A percentile compares a stretch with the other conserved stretches of the same genome.
Conservation (phyloP, 495 filamentous ascomycete species). For the Trichocladium antarcticum region DNA sequence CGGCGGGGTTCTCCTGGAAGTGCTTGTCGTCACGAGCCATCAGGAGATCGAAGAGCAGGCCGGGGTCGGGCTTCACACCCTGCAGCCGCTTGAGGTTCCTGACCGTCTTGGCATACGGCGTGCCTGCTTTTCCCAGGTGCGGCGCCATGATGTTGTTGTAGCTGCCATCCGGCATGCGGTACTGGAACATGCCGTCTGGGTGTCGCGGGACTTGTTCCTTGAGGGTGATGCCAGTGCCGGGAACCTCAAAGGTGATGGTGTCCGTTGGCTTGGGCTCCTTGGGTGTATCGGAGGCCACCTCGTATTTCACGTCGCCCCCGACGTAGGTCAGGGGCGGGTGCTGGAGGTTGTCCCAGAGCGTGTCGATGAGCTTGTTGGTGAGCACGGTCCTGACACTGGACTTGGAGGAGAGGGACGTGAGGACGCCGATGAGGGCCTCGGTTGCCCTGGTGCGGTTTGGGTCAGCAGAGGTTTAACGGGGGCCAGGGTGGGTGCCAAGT, state of each 20-base stretch:
- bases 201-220: slow-evolving; percentile 25
- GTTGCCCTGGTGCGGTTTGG: slow-evolving; percentile 15
- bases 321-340: slow-evolving; percentile 56
- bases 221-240: slow-evolving; percentile 27
- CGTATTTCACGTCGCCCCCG: slow-evolving; percentile 26
- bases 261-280: slow-evolving; percentile 8
- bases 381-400: slow-evolving; percentile 43
- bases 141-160: slow-evolving; percentile 55
- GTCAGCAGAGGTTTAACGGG: too few species aligned
- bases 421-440: slow-evolving; percentile 25
- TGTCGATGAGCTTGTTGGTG: slow-evolving; percentile 49
- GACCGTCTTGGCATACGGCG: slow-evolving; percentile 60
- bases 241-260: slow-evolving; percentile 25
- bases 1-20: slow-evolving; percentile 55
- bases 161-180: slow-evolving; percentile 59
- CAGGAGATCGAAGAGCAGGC: slow-evolving; percentile 61
- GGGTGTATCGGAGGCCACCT: slow-evolving; percentile 12
- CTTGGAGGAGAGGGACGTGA: slow-evolving; percentile 41
- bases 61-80: slow-evolving; percentile 58
- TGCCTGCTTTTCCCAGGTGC: slow-evolving; percentile 45
- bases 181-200: slow-evolving; percentile 38
- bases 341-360: slow-evolving; percentile 57
- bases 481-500: too few species aligned
- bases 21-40: slow-evolving; percentile 48
- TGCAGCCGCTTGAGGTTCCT: slow-evolving; percentile 34